Evolutionary conservation across 306 rosid species (phyloP), one percentile per base, ranked within the genome.

Genomic region (Adenanthera pavonina): DNA sequence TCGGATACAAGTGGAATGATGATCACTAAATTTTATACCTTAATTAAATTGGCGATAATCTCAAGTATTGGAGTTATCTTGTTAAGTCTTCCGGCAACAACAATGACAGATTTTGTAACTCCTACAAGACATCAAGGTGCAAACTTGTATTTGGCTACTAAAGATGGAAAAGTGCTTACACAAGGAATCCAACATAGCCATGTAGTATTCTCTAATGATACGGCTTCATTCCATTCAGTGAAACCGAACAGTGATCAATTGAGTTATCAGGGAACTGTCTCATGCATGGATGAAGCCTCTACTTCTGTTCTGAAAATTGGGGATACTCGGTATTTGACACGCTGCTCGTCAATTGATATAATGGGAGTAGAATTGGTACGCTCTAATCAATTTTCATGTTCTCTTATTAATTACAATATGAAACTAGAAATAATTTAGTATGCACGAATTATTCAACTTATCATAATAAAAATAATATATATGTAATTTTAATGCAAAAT

Each of bases 331-430:
- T 91, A 86, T 78, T 71, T 57, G 40, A 46, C 85, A 65, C 72
- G 72, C 34, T 89, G 95, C 90, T 47, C 82, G 64, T 69, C 83
- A 35, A 70, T 91, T 70, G 87, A 91, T 71, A 71, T 84, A 47
- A 43, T 89, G 83, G 91, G 90, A 74, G 82, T 84, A 56, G 81
- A 86, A 82, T 84, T 74, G 91, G 95, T 91, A 86, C 7, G 83
- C 82, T 82, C 64, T 67, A 36, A 77, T 67, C 64, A 25, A 83
- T 78, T 7, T 8, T 9, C 79, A 17, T 74, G 38, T 59, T 80
- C 46, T 0, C 33, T 66, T 8, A n/a, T n/a, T n/a, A 67, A 43
- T 16, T 16, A 12, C 1, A 25, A 6, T 20, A 2, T 59, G 67
- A 3, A 59, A 41, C 46, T 6, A 41, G n/a, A n/a, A n/a, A n/a